These are phyloP conservation scores for Macrophomina tecta DNA, from an alignment of 2,329 filamentous ascomycete species.

Conservation along the genomic window DNA sequence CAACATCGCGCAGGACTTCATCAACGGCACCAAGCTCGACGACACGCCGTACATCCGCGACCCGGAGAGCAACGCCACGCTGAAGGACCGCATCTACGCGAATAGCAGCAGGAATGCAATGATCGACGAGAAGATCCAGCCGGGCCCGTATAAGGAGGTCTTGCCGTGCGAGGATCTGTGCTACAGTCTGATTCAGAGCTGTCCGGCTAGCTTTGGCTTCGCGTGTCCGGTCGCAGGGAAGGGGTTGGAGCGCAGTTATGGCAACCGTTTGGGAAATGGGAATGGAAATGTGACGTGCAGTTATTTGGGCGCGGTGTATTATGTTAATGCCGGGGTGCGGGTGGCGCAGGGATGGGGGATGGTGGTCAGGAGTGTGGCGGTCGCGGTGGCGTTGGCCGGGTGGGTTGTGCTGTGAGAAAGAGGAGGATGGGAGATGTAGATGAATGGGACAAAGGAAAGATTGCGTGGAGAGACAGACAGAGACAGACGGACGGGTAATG, in stretches of 20 bases:
- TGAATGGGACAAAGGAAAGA: too few species aligned
- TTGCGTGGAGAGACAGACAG: too few species aligned
- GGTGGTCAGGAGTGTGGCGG: background rate
- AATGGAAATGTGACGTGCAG: slow-evolving; percentile 46
- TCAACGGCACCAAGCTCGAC: slow-evolving; percentile 67
- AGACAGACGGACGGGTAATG: too few species aligned
- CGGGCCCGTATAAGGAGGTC: slow-evolving; percentile 93
- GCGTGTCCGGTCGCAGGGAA: slow-evolving; percentile 66
- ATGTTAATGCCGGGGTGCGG: slow-evolving; percentile 36
- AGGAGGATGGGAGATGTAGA: background rate
- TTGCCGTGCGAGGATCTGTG: slow-evolving; percentile 88
- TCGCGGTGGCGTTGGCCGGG: background rate
- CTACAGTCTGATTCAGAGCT: slow-evolving; percentile 83
- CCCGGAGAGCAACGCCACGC: slow-evolving; percentile 34
- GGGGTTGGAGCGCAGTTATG: slow-evolving; percentile 60
- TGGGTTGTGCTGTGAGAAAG: background rate
- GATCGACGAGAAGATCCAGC: slow-evolving; percentile 74
- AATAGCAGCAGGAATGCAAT: slow-evolving; percentile 70
- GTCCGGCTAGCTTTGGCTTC: slow-evolving; percentile 78
- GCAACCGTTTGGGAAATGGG: slow-evolving; percentile 38
- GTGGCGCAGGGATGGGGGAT: background rate
- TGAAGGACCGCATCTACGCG: slow-evolving; percentile 44
- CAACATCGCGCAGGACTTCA: slow-evolving; percentile 72
- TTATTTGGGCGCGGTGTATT: slow-evolving; percentile 49
- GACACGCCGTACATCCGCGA: slow-evolving; percentile 35